Evolutionary conservation across 257 asterid genomes (phyloP).

Genomic region (Rehmannia glutinosa): DNA sequence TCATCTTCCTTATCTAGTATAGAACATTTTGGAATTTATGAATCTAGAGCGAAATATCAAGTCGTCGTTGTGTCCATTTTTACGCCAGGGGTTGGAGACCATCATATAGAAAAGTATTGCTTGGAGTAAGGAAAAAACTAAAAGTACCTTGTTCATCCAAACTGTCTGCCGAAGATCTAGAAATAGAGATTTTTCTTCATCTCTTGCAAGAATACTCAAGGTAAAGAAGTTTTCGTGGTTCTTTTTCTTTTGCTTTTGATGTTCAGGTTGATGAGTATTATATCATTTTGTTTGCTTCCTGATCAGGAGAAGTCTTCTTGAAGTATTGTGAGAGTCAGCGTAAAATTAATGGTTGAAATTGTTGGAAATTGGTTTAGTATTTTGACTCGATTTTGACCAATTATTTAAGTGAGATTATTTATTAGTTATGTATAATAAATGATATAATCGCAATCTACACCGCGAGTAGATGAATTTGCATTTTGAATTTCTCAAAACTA

Average conservation of each 20-base stretch:
- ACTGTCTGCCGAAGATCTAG: slow-evolving; percentile 78
- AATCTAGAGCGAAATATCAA: slow-evolving; percentile 12
- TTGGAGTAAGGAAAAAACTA: slow-evolving; percentile 68
- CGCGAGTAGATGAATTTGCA: too few relatives aligned
- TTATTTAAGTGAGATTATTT: too few relatives aligned
- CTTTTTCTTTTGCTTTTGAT: neutral
- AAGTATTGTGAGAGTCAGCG: too few relatives aligned
- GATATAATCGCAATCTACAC: too few relatives aligned
- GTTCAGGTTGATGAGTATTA: too few relatives aligned
- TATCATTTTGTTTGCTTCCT: neutral
- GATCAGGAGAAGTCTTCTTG: too few relatives aligned
- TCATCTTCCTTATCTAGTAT: neutral
- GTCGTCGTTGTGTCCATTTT: slow-evolving; percentile 19
- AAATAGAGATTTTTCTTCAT: slow-evolving; percentile 89
- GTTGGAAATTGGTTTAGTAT: too few relatives aligned
- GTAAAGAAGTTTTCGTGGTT: slow-evolving; percentile 30
- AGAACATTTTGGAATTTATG: neutral
- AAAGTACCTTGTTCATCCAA: slow-evolving; percentile 77
- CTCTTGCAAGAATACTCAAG: slow-evolving; percentile 80
- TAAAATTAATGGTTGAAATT: too few relatives aligned
- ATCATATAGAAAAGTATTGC: slow-evolving; percentile 76
- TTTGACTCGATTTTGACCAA: too few relatives aligned
- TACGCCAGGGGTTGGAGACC: slow-evolving; percentile 91
- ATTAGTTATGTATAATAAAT: too few relatives aligned
- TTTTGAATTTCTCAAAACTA: too few relatives aligned